A percentile compares a stretch with the other conserved stretches of the same genome.
These are phyloP conservation scores for Talaromyces sp. DNA, from an alignment of 2,329 filamentous ascomycete species.

Conservation along the genomic window DNA sequence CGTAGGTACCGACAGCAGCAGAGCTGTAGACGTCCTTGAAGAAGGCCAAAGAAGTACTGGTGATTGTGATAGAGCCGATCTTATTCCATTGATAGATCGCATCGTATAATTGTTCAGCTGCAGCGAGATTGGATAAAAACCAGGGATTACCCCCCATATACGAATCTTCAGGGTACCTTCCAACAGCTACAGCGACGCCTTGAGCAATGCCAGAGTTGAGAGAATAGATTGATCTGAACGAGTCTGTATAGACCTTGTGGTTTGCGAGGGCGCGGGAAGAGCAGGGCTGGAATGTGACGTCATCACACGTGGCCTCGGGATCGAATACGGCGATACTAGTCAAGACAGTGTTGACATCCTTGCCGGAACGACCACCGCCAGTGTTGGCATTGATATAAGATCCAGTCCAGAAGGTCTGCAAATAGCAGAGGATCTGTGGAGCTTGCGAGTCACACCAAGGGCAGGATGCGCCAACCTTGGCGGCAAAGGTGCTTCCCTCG, in stretches of 20 bases:
- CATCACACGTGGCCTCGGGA: slow-evolving; percentile 30
- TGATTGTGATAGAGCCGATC: slow-evolving; percentile 59
- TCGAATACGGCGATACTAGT: slow-evolving; percentile 42
- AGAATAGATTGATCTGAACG: slow-evolving; percentile 65
- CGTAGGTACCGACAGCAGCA: slow-evolving; percentile 59
- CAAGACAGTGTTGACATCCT: slow-evolving; percentile 65
- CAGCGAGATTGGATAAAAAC: slow-evolving; percentile 67
- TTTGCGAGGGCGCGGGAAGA: slow-evolving; percentile 64
- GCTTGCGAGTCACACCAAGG: slow-evolving; percentile 61
- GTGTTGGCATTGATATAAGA: slow-evolving; percentile 63
- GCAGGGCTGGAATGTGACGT: slow-evolving; percentile 69
- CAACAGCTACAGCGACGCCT: slow-evolving; percentile 41
- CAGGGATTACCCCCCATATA: slow-evolving; percentile 79
- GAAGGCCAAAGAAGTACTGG: slow-evolving; percentile 61
- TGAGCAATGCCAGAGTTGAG: slow-evolving; percentile 41
- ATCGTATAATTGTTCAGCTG: slow-evolving; percentile 75
- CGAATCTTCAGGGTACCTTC: slow-evolving; percentile 65
- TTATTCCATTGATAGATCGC: slow-evolving; percentile 67
- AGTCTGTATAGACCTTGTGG: slow-evolving; percentile 69
- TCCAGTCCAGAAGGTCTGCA: slow-evolving; percentile 67
- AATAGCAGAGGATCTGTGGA: slow-evolving; percentile 66
- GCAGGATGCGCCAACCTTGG: slow-evolving; percentile 59
- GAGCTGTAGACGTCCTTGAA: slow-evolving; percentile 62
- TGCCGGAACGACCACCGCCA: slow-evolving; percentile 58
- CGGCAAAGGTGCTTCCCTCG: slow-evolving; percentile 53